Evolutionary conservation across 148 eudicot genomes (phyloP), one percentile per base, ranked within the genome.

Genomic region (Salicornia ramosissima): DNA sequence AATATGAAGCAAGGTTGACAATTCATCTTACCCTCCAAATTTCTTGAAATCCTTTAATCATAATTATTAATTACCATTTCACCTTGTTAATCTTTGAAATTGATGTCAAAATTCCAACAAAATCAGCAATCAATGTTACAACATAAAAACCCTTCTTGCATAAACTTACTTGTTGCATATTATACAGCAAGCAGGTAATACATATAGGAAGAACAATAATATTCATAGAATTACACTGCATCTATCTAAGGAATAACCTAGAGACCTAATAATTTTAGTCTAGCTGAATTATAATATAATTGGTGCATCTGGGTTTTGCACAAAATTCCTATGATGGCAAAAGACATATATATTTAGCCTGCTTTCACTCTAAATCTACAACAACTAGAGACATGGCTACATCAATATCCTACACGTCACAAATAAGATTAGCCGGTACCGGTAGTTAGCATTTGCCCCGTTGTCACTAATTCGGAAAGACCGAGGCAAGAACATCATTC

Each of bases 261-360:
- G 53, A 49, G 7, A 49, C 2, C 22, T 49, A 47, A 47, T 2
- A 47, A 15, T 4, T 9, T 14, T 15, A 67, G 15, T 11, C 76
- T 78, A 68, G 56, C 69, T 67, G 67, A 62, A 70, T 71, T 66
- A 77, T 76, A 74, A 67, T 71, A 77, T 51, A 69, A 77, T 24
- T 52, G 47, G 58, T 61, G 40, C 69, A 60, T 65, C 65, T 31
- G 39, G 29, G 49, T 33, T 51, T 28, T 50, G 67, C 65, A 55
- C 42, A 33, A 49, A 25, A 29, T 69, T 52, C 61, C 68, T 26
- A 30, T 34, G 26, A 36, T 60, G 50, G 55, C 61, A 59, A 43
- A 42, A 59, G 42, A 30, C 42, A 30, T 4, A 59, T 10, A 25
- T 61, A 67, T 67, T 25, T 70, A 55, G 47, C 39, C 36, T 33